Evolutionary conservation across 805 yeast species (phyloP).

Genomic region (Torulaspora quercuum): DNA sequence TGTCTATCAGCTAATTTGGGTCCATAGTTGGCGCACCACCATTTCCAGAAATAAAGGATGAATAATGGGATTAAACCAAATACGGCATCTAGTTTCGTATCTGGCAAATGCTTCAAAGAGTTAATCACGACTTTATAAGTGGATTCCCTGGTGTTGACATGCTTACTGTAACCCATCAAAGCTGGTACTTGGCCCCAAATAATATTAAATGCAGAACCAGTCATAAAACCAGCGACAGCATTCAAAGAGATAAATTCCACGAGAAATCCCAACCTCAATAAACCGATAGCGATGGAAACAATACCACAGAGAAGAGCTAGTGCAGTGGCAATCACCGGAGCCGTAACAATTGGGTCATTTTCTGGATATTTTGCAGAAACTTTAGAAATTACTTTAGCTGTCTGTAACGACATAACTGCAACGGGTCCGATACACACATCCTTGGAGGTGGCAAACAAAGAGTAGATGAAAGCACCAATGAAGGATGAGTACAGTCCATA

Average conservation of each 20-base stretch:
- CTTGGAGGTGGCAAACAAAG: constrained; percentile 90
- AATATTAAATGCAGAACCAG: constrained; percentile 87
- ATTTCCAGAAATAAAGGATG: constrained; percentile 71
- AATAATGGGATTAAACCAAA: constrained; percentile 77
- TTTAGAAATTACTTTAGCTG: constrained; percentile 66
- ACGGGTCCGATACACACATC: constrained; percentile 97
- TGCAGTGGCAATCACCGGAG: constrained; percentile 75
- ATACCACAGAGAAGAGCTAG: constrained; percentile 81
- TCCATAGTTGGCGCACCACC: constrained; percentile 48
- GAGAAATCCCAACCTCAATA: constrained; percentile 80
- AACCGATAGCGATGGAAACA: constrained; percentile 76
- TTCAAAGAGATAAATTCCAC: constrained; percentile 87
- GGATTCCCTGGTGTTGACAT: constrained; percentile 68
- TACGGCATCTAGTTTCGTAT: constrained; percentile 76
- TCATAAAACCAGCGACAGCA: constrained; percentile 91
- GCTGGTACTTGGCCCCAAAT: constrained; percentile 82
- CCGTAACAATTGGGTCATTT: constrained; percentile 39
- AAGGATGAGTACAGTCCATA: constrained; percentile 90
- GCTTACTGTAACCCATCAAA: constrained; percentile 67
- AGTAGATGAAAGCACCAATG: constrained; percentile 83
- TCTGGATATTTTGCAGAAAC: constrained; percentile 53
- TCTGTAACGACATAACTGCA: constrained; percentile 90
- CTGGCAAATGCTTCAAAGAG: constrained; percentile 65
- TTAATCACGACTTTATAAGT: constrained; percentile 68
- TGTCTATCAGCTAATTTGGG: constrained; percentile 60